phyloP scores from a whole-genome alignment of 2,329 filamentous ascomycete genomes.

The Aspergillus brasiliensis region DNA sequence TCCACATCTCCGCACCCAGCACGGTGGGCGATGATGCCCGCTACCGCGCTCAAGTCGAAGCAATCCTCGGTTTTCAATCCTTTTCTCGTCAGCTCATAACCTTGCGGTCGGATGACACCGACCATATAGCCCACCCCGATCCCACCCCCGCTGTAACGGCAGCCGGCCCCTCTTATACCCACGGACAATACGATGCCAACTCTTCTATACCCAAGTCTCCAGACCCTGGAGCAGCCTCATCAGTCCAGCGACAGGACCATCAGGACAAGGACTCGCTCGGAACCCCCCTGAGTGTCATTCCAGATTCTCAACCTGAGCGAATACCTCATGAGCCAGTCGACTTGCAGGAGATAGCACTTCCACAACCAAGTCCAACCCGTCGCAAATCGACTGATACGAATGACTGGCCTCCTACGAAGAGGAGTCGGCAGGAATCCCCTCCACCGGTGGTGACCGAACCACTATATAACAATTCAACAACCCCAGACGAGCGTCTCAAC shows the following conservation, averaged over 20 bases:
- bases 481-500: neutral
- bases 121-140: neutral
- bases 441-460: neutral
- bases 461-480: neutral
- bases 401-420: constrained; percentile 9
- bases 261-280: constrained; percentile 29
- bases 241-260: neutral
- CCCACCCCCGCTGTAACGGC: neutral
- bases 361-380: neutral
- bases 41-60: constrained; percentile 42
- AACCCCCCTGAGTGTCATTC: constrained; percentile 42
- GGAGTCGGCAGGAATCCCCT: constrained; percentile 14
- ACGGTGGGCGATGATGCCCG: constrained; percentile 39
- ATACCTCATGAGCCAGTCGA: constrained; percentile 2
- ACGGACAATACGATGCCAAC: neutral
- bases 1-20: constrained; percentile 46
- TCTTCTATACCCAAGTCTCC: neutral
- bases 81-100: constrained; percentile 28
- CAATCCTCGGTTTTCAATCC: constrained; percentile 38
- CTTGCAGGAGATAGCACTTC: constrained; percentile 1
- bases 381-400: neutral
- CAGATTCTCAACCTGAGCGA: constrained; percentile 40
- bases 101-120: constrained; percentile 4
- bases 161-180: neutral
- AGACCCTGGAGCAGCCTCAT: neutral